These are phyloP conservation scores for Dryadomyces quercus-mongolicae DNA, from an alignment of 2,329 filamentous ascomycete genomes.

Conservation along the genomic window DNA sequence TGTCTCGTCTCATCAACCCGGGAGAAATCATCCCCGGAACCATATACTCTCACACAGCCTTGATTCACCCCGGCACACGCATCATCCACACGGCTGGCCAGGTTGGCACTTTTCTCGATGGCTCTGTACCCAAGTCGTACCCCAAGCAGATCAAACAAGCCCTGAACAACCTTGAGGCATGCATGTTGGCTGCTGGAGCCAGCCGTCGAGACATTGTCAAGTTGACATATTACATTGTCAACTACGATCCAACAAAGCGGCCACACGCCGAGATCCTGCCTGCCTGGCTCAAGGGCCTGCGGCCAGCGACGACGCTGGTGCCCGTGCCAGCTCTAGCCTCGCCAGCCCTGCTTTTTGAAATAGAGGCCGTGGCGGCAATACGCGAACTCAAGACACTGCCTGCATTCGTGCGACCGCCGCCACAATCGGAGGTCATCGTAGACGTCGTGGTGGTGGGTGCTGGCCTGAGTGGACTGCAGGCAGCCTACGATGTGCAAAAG, in stretches of 20 bases:
- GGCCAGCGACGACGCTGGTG: constrained; percentile 28
- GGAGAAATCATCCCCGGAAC: neutral
- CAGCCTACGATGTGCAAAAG: neutral
- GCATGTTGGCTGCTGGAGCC: constrained; percentile 4
- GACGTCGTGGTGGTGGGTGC: neutral
- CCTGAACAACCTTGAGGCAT: neutral
- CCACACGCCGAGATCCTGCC: constrained; percentile 1
- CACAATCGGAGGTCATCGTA: constrained; percentile 14
- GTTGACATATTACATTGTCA: constrained; percentile 10
- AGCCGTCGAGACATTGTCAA: constrained; percentile 6
- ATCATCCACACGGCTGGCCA: constrained; percentile 16
- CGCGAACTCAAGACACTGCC: constrained; percentile 7
- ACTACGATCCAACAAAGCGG: constrained; percentile 6
- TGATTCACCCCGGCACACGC: neutral
- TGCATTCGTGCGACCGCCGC: constrained; percentile 12
- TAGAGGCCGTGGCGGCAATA: constrained; percentile 25
- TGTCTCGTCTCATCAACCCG: neutral
- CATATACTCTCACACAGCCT: neutral
- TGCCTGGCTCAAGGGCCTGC: constrained; percentile 7
- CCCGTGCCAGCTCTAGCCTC: constrained; percentile 27
- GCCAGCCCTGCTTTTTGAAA: constrained; percentile 27
- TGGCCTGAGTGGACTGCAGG: neutral
- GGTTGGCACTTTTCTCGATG: constrained; percentile 5
- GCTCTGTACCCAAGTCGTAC: neutral
- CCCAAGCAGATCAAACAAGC: constrained; percentile 3